phyloP scores from a whole-genome alignment of 495 filamentous ascomycete genomes.

The Penicillium bovifimosum region DNA sequence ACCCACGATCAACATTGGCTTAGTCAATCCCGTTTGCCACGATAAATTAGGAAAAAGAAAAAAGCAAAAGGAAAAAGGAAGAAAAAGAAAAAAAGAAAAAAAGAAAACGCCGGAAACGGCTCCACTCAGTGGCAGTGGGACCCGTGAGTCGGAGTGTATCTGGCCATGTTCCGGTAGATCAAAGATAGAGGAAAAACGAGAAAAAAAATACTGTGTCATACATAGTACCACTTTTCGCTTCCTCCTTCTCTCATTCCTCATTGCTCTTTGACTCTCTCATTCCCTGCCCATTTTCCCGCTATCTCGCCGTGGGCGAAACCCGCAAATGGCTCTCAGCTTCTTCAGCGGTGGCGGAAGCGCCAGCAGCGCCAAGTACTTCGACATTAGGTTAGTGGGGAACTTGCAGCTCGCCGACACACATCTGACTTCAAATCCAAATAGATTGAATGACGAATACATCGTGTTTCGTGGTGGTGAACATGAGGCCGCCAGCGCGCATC shows the following conservation, averaged over 20 bases:
- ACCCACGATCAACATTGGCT: neutral
- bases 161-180: slow-evolving; percentile 27
- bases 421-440: slow-evolving; percentile 24
- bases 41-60: neutral
- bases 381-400: slow-evolving; percentile 44
- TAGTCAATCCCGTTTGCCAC: neutral
- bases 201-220: slow-evolving; percentile 13
- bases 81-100: neutral
- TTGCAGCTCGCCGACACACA: neutral
- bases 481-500: slow-evolving; percentile 67
- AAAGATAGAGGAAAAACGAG: slow-evolving; percentile 15
- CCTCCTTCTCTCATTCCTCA: slow-evolving; percentile 3
- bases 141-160: slow-evolving; percentile 27
- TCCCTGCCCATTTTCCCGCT: neutral
- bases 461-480: slow-evolving; percentile 70
- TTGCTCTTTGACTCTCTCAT: neutral
- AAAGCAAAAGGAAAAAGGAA: neutral
- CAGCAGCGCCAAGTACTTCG: slow-evolving; percentile 50
- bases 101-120: slow-evolving; percentile 21
- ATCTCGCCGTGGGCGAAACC: slow-evolving; percentile 15
- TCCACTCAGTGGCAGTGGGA: slow-evolving; percentile 23
- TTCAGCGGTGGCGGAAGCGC: slow-evolving; percentile 44
- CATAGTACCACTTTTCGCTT: slow-evolving; percentile 10
- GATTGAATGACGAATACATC: slow-evolving; percentile 72
- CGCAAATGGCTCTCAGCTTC: slow-evolving; percentile 47